phyloP scores from a whole-genome alignment of 2,329 filamentous ascomycete genomes.

The Talaromyces islandicus region DNA sequence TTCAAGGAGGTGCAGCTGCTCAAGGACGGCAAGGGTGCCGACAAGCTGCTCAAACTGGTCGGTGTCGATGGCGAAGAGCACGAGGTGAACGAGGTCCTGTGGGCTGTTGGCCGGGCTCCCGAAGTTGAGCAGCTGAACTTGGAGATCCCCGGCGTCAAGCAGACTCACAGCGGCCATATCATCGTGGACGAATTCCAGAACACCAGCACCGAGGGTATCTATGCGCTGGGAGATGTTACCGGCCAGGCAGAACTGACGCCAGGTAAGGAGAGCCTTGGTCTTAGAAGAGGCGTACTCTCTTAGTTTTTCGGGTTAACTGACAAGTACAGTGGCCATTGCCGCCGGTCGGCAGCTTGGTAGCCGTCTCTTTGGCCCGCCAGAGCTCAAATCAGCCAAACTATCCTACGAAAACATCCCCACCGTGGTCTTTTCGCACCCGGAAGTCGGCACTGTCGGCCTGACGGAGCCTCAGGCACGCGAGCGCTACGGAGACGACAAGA shows the following conservation, averaged over 20 bases:
- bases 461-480: constrained; percentile 45
- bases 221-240: constrained; percentile 47
- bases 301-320: not conserved
- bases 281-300: not conserved
- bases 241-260: constrained; percentile 47
- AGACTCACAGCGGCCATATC: constrained; percentile 34
- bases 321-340: constrained; percentile 42
- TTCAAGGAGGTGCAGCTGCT: constrained; percentile 45
- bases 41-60: constrained; percentile 42
- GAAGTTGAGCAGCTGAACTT: constrained; percentile 40
- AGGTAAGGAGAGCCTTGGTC: constrained; percentile 23
- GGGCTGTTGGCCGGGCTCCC: constrained; percentile 45
- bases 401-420: constrained; percentile 48
- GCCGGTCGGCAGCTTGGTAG: constrained; percentile 46
- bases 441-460: constrained; percentile 45
- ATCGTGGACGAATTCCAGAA: constrained; percentile 48
- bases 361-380: constrained; percentile 44
- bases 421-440: constrained; percentile 48
- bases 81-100: constrained; percentile 45
- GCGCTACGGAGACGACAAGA: constrained; percentile 43
- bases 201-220: constrained; percentile 41
- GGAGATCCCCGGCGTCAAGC: constrained; percentile 37
- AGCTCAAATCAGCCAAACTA: constrained; percentile 39
- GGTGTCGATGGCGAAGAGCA: constrained; percentile 37
- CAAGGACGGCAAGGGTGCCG: constrained; percentile 39